Conservation (phyloP, 805 yeast genomes). For the Lipomyces sp. region DNA sequence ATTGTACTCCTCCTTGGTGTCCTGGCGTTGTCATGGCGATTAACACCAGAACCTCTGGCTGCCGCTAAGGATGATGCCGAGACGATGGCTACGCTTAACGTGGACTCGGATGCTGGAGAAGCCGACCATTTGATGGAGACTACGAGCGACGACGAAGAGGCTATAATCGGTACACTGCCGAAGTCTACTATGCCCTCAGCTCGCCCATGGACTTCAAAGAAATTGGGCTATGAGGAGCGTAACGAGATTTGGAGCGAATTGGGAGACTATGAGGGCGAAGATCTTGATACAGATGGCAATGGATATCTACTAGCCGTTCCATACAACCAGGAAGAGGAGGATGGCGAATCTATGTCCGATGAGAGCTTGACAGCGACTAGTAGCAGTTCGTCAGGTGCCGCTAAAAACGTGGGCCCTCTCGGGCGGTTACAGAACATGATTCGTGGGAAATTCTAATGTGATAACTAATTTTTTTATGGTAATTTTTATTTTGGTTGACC, state of each 20-base stretch:
- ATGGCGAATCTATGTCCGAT: constrained; percentile 31
- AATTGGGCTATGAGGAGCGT: constrained; percentile 30
- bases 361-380: constrained; percentile 32
- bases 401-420: constrained; percentile 5
- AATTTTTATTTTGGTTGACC: neutral
- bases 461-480: neutral
- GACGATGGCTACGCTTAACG: constrained; percentile 19
- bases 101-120: constrained; percentile 28
- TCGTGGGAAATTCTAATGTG: constrained; percentile 15
- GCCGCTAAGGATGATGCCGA: constrained; percentile 26
- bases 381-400: constrained; percentile 11
- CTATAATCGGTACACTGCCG: constrained; percentile 12
- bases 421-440: constrained; percentile 27
- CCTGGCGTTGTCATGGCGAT: constrained; percentile 62
- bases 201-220: constrained; percentile 34
- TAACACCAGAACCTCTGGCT: constrained; percentile 33
- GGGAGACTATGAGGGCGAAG: constrained; percentile 33
- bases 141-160: constrained; percentile 21
- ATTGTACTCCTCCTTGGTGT: constrained; percentile 61
- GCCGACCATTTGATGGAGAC: constrained; percentile 18
- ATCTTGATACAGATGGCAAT: constrained; percentile 19
- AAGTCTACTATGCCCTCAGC: constrained; percentile 6
- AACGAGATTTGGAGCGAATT: constrained; percentile 36
- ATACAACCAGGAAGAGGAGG: constrained; percentile 23
- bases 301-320: constrained; percentile 28